phyloP scores from a whole-genome alignment of 2,329 filamentous ascomycete genomes.

The Ascochyta pisi region DNA sequence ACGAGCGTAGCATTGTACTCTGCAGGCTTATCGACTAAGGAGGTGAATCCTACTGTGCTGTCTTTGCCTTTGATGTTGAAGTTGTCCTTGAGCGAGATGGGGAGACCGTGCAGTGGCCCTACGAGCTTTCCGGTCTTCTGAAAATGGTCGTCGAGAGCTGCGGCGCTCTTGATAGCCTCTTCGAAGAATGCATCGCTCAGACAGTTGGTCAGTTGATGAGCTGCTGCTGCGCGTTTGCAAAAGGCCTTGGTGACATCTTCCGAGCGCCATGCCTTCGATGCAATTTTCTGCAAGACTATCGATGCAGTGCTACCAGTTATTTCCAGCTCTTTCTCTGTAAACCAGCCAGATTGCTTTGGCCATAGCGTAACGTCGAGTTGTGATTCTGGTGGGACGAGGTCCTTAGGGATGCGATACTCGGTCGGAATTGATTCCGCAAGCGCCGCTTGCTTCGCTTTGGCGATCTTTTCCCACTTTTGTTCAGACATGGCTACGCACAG shows the following conservation, averaged over 20 bases:
- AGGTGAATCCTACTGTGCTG: constrained; percentile 68
- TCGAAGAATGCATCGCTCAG: constrained; percentile 65
- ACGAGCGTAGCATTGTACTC: constrained; percentile 64
- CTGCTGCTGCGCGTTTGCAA: constrained; percentile 62
- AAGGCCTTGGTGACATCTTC: constrained; percentile 61
- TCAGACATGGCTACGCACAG: constrained; percentile 22
- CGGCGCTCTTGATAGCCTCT: constrained; percentile 59
- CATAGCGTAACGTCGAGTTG: constrained; percentile 65
- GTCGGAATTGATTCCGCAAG: constrained; percentile 61
- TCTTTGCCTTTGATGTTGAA: constrained; percentile 69
- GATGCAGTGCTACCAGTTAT: constrained; percentile 56
- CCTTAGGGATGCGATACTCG: constrained; percentile 63
- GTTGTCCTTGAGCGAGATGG: constrained; percentile 73
- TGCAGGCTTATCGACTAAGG: constrained; percentile 66
- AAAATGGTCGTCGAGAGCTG: constrained; percentile 61
- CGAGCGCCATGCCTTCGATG: constrained; percentile 57
- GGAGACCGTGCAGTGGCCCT: constrained; percentile 65
- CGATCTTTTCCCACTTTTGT: constrained; percentile 54
- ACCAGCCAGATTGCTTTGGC: constrained; percentile 65
- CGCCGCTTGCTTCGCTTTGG: constrained; percentile 52
- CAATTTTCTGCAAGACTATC: constrained; percentile 51
- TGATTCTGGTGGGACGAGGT: constrained; percentile 60
- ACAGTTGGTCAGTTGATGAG: constrained; percentile 67
- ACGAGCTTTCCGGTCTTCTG: constrained; percentile 53
- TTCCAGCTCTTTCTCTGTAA: constrained; percentile 60